These are phyloP conservation scores for Monilinia laxa DNA, from an alignment of 2,329 filamentous ascomycete genomes.

Conservation along the genomic window DNA sequence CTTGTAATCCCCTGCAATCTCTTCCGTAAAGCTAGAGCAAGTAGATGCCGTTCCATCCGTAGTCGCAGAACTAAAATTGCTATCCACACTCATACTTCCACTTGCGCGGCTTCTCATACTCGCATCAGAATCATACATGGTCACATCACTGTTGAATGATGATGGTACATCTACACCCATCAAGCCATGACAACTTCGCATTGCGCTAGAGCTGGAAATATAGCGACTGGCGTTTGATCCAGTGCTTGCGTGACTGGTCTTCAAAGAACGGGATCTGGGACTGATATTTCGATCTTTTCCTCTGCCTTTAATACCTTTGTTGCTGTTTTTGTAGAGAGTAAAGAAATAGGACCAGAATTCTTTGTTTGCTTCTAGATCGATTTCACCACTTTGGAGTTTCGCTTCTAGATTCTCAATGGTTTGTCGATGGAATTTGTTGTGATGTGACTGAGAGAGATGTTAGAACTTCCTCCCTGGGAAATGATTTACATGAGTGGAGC, in stretches of 20 bases:
- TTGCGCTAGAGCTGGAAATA: conserved; percentile 15
- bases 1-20: background rate
- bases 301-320: conserved; percentile 96
- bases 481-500: background rate
- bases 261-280: conserved; percentile 18
- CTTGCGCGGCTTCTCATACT: conserved; percentile 26
- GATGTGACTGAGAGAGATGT: background rate
- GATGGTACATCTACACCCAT: conserved; percentile 24
- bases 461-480: background rate
- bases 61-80: conserved; percentile 1
- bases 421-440: conserved; percentile 72
- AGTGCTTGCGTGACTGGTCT: background rate
- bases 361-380: conserved; percentile 65
- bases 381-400: conserved; percentile 61
- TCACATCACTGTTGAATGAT: conserved; percentile 2
- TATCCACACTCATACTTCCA: conserved; percentile 12
- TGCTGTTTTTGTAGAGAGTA: conserved; percentile 91
- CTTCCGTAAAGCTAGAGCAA: background rate
- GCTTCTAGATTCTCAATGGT: conserved; percentile 67
- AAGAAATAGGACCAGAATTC: conserved; percentile 84
- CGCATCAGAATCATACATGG: conserved; percentile 24
- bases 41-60: background rate
- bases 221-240: conserved; percentile 14
- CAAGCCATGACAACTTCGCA: conserved; percentile 29
- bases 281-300: conserved; percentile 76